Percentiles rank a stretch among this genome's conserved stretches.
These are phyloP conservation scores for Fonsecaea multimorphosa DNA, from an alignment of 2,329 filamentous ascomycete genomes.

Conservation along the genomic window DNA sequence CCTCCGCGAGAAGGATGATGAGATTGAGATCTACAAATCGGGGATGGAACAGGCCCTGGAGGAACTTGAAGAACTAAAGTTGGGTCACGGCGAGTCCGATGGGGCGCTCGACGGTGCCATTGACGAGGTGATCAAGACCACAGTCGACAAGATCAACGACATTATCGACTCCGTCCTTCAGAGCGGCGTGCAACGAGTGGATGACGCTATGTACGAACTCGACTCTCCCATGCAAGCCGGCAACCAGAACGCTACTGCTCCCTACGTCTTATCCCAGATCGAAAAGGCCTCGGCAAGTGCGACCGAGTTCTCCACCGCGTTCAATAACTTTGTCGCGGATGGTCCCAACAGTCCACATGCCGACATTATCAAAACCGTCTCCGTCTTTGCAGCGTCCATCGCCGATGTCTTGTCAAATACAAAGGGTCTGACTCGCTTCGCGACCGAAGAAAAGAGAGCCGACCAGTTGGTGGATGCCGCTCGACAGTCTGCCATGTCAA, in stretches of 20 bases:
- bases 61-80: conserved; percentile 83
- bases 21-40: conserved; percentile 96
- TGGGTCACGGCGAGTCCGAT: conserved; percentile 75
- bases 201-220: conserved; percentile 94
- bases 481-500: conserved; percentile 81
- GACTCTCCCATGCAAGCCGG: conserved; percentile 98
- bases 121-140: conserved; percentile 83
- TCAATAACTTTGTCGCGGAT: conserved; percentile 98
- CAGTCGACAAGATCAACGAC: conserved; percentile 91
- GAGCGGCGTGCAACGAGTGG: conserved; percentile 88
- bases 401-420: conserved; percentile 93
- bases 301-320: conserved; percentile 96
- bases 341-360: conserved; percentile 88
- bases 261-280: conserved; percentile 94
- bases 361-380: conserved; percentile 91
- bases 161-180: conserved; percentile 97
- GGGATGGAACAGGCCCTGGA: conserved; percentile 96
- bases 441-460: conserved; percentile 92
- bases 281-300: conserved; percentile 94
- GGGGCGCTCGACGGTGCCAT: conserved; percentile 86
- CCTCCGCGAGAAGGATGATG: conserved; percentile 92
- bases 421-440: conserved; percentile 90
- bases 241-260: conserved; percentile 95
- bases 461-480: conserved; percentile 84
- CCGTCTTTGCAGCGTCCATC: conserved; percentile 85